Evolutionary conservation across 768 basidiomycete species (phyloP), one percentile per base, ranked within the genome.

Genomic region (Punctularia strigosozonata): DNA sequence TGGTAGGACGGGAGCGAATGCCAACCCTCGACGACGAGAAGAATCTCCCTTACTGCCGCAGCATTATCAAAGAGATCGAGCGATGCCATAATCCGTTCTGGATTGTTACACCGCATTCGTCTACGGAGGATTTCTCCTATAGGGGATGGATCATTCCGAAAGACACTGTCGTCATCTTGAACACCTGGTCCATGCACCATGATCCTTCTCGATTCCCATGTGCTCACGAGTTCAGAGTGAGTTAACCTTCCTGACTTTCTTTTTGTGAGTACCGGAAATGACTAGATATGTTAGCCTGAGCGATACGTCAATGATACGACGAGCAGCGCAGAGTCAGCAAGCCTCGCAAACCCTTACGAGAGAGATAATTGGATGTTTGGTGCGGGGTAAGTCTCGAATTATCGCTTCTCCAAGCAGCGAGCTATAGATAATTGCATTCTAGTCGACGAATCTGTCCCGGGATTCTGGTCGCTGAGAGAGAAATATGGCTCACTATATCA

Each of bases 311-410:
- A 55, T 17, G 66, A 71, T 42, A 41, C 43, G 0, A 55, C 55
- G 6, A 50, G 56, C 14, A 60, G 59, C 15, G 61, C 63, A 1
- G 67, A 69, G 39, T 69, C 67, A 3, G 64, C 65, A 13, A 65
- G 67, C 26, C 48, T 64, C 18, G 32, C 58, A 2, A 55, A 71
- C 42, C 55, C 66, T 6, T 55, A 56, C 44, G 55, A 71, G 37
- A 61, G 69, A 25, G 69, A 71, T 43, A 66, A 71, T 40, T 71
- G 69, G 69, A 60, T 61, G 50, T 71, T 68, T 38, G 69, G 69
- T 13, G 66, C 52, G 1, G 69, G 68, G 69, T 71, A 45, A 21
- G 59, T 51, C 4, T 20, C 32, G 10, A 12, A n/a, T 35, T 36
- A 23, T 25, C 31, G 15, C 18, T 18, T 40, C 36, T 33, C 34